phyloP scores from a whole-genome alignment of 805 yeast species.

The Wickerhamomyces chaumierensis region DNA sequence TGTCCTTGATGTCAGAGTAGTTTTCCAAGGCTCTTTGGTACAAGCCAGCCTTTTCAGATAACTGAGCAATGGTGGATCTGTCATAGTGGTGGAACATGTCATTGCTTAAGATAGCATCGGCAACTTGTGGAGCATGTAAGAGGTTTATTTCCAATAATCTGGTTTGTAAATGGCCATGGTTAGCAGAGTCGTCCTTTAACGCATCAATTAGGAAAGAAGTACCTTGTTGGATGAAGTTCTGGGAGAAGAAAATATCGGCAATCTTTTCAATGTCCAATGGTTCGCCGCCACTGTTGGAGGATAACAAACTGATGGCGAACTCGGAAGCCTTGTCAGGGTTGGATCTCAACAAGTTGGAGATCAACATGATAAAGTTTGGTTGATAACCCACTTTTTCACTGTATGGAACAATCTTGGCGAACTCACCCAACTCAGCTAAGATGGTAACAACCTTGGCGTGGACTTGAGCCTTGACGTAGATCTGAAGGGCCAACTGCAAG shows the following conservation, averaged over 20 bases:
- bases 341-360: constrained; percentile 82
- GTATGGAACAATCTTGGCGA: constrained; percentile 90
- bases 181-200: constrained; percentile 83
- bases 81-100: constrained; percentile 94
- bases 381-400: constrained; percentile 79
- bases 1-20: constrained; percentile 88
- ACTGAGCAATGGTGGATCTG: constrained; percentile 80
- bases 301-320: constrained; percentile 79
- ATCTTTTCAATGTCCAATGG: constrained; percentile 72
- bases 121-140: constrained; percentile 97
- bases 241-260: constrained; percentile 90
- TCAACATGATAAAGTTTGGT: constrained; percentile 83
- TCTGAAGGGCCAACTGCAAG: constrained; percentile 76
- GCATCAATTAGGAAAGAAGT: constrained; percentile 96
- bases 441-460: constrained; percentile 86
- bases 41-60: constrained; percentile 94
- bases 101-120: constrained; percentile 95
- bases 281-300: constrained; percentile 44
- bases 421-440: constrained; percentile 92
- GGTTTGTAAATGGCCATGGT: constrained; percentile 93
- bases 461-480: constrained; percentile 72
- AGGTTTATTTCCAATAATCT: constrained; percentile 86
- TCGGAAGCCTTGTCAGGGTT: constrained; percentile 98
- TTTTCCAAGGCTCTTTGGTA: constrained; percentile 94
- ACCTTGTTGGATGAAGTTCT: constrained; percentile 92